Evolutionary conservation across 495 filamentous ascomycete species (phyloP), one percentile per base, ranked within the genome.

Genomic region (Aspergillus sclerotioniger): DNA sequence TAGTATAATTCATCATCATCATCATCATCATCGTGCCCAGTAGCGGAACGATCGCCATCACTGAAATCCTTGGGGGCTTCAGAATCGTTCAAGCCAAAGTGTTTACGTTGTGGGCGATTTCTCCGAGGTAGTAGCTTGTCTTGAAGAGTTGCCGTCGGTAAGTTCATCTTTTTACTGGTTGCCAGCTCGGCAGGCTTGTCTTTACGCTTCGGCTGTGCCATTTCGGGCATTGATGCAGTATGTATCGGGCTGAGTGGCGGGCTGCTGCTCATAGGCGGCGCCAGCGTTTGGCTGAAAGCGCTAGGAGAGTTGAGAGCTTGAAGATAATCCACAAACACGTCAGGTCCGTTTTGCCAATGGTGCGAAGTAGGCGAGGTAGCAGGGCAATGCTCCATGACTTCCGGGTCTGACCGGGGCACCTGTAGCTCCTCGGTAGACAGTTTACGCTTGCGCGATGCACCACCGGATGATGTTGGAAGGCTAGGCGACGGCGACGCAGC

Each of bases 181-280:
- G 5, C 53, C 17, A 12, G 44, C 12, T 47, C 60, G 13, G n/a
- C 17, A 51, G 52, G 44, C 32, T 3, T 45, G 8, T 50, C 33
- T 13, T 10, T 8, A 13, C 32, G 32, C 39, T 31, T 70, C 61
- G 60, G 54, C 19, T 61, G 65, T 15, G 67, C 63, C 51, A 63
- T 43, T 7, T 48, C 58, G 47, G 51, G 59, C 19, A 60, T 64
- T 15, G 68, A 64, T 47, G 35, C 54, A 44, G 20, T 33, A 55
- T 47, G 56, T 57, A 35, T 46, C 25, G 59, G 53, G 16, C 55
- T 71, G 6, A 51, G 32, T 3, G 65, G 64, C n/a, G 62, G 54
- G 58, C 73, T 75, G 68, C 79, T 82, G 56, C 80, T 84, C 53
- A 67, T 58, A 3, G 83, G 83, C 4, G 77, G 78, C 35, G 72